Conservation (phyloP, 2,329 filamentous ascomycete genomes). For the Sclerotinia borealis region DNA sequence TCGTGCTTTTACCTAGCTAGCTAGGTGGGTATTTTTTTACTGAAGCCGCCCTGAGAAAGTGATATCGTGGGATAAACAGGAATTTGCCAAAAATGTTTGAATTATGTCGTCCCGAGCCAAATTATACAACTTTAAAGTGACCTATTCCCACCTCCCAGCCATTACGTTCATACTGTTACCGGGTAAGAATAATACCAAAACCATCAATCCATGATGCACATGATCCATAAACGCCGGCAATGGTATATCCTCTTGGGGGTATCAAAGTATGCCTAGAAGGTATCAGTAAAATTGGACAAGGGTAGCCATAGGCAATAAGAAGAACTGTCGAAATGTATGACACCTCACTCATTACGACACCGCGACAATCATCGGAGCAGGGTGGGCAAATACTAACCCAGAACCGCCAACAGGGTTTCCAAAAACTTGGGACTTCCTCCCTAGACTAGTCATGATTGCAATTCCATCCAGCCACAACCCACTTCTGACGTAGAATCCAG, state of each 20-base stretch:
- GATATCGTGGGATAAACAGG: background rate
- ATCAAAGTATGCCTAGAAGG: constrained; percentile 71
- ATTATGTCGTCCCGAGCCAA: background rate
- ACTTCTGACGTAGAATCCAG: constrained; percentile 77
- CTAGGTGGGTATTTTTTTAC: no score
- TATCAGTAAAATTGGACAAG: background rate
- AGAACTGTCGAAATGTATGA: background rate
- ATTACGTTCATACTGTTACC: constrained; percentile 35
- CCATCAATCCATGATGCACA: constrained; percentile 78
- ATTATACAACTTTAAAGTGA: constrained; percentile 12
- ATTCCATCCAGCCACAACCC: constrained; percentile 83
- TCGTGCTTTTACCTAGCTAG: constrained; percentile 4
- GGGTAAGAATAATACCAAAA: constrained; percentile 73
- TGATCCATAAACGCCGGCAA: constrained; percentile 82
- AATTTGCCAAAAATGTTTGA: constrained; percentile 2
- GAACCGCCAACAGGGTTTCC: constrained; percentile 76
- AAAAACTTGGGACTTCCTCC: constrained; percentile 78
- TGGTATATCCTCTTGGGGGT: constrained; percentile 79
- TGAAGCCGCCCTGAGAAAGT: constrained; percentile 1
- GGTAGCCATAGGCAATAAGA: background rate
- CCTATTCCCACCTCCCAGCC: background rate
- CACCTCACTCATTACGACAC: background rate
- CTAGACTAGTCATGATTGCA: constrained; percentile 81
- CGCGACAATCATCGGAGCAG: background rate
- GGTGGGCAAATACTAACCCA: constrained; percentile 55